A percentile compares a stretch with the other conserved stretches of the same genome.
phyloP scores from a whole-genome alignment of 2,329 filamentous ascomycete species.

The Penicillium carneum region DNA sequence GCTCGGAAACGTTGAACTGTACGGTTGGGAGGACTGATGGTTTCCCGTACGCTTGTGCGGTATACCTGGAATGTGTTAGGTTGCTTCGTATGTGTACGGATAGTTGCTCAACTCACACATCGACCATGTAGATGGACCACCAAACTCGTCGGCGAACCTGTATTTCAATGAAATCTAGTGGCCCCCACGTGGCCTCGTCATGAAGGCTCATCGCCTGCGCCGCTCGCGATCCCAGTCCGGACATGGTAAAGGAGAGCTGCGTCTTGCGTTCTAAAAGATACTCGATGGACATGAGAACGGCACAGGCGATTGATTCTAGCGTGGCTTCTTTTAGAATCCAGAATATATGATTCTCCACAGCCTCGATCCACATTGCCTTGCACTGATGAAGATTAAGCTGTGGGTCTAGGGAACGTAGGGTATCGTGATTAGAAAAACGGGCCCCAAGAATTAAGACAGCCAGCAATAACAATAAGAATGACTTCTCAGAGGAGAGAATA shows the following conservation, averaged over 20 bases:
- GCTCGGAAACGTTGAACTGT: background rate
- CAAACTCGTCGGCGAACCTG: too few relatives aligned
- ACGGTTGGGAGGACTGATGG: background rate
- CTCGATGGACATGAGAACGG: background rate
- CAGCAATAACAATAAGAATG: background rate
- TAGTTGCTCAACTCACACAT: too few relatives aligned
- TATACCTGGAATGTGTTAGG: background rate
- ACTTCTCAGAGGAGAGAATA: background rate
- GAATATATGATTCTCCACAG: background rate
- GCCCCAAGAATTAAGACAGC: background rate
- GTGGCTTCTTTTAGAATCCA: background rate
- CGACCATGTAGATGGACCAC: too few relatives aligned
- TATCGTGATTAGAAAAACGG: background rate
- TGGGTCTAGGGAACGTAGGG: background rate
- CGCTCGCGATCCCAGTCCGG: background rate
- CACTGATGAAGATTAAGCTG: background rate
- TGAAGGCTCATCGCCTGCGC: background rate
- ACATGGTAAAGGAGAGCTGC: background rate
- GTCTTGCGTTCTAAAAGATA: background rate
- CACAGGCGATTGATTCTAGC: background rate
- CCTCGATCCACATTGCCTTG: background rate
- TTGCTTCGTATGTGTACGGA: background rate
- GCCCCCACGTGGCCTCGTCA: background rate
- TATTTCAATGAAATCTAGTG: too few relatives aligned
- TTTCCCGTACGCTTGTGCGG: background rate